These are phyloP conservation scores for Coprinopsis strossmayeri DNA, from an alignment of 768 basidiomycete species.

Conservation along the genomic window DNA sequence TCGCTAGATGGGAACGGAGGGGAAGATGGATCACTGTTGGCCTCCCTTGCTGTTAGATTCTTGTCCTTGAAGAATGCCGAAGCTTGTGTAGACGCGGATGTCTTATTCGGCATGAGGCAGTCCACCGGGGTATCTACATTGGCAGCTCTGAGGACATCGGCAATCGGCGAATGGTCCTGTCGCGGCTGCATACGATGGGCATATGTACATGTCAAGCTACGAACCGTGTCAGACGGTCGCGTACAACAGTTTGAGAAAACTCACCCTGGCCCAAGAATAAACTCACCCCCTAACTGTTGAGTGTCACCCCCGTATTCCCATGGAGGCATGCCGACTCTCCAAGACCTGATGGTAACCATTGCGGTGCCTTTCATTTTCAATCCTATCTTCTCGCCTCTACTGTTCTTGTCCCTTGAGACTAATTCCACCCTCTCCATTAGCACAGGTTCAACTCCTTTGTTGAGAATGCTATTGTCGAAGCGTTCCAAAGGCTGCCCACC, in stretches of 20 bases:
- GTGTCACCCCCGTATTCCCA: constrained; percentile 77
- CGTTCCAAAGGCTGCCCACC: constrained; percentile 7
- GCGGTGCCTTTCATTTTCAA: constrained; percentile 61
- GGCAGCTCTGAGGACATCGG: constrained; percentile 59
- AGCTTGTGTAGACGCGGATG: no score
- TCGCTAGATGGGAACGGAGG: background rate
- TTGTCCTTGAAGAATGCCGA: no score
- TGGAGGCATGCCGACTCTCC: constrained; percentile 73
- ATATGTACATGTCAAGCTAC: constrained; percentile 54
- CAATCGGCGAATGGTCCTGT: constrained; percentile 68
- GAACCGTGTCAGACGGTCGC: background rate
- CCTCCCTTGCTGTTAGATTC: background rate
- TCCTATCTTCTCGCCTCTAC: constrained; percentile 13
- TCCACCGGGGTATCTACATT: constrained; percentile 19
- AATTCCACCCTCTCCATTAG: background rate
- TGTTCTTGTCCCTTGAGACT: constrained; percentile 2
- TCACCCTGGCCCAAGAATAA: constrained; percentile 46
- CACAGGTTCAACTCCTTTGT: constrained; percentile 1
- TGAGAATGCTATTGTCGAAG: background rate
- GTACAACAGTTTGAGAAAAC: constrained; percentile 12
- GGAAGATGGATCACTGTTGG: no score
- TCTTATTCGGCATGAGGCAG: no score
- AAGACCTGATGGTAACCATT: constrained; percentile 64
- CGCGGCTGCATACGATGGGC: constrained; percentile 83
- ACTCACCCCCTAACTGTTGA: constrained; percentile 85